Conservation (phyloP, 2,329 filamentous ascomycete genomes). For the Dactylellina drechsleri region DNA sequence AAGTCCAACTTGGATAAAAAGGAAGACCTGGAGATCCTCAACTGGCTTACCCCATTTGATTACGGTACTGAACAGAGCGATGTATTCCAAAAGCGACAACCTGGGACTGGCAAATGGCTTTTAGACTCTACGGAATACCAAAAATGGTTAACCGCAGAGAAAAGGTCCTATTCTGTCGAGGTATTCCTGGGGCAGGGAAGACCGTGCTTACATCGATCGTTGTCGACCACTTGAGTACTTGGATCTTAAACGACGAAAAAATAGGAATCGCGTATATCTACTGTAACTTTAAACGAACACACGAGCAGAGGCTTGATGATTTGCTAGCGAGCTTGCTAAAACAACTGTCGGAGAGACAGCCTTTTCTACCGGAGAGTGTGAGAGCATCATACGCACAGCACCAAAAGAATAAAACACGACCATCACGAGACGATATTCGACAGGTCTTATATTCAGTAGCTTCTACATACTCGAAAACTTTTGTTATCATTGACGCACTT, state of each 20-base stretch:
- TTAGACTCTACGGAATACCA: conserved; percentile 62
- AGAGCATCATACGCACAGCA: conserved; percentile 58
- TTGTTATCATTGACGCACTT: conserved; percentile 59
- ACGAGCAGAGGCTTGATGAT: conserved; percentile 61
- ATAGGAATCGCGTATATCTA: conserved; percentile 64
- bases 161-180: conserved; percentile 63
- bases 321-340: conserved; percentile 61
- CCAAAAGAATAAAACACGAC: neutral
- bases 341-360: conserved; percentile 59
- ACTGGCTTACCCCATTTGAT: conserved; percentile 28
- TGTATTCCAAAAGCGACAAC: conserved; percentile 6
- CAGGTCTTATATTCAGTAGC: neutral
- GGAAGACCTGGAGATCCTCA: conserved; percentile 14
- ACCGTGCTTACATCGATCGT: conserved; percentile 63
- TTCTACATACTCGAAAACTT: conserved; percentile 55
- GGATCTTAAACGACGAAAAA: neutral
- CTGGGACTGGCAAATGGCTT: conserved; percentile 62
- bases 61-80: conserved; percentile 14
- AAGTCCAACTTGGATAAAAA: neutral
- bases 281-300: conserved; percentile 62
- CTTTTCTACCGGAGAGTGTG: conserved; percentile 59
- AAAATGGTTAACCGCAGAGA: conserved; percentile 9
- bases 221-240: neutral
- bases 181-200: conserved; percentile 66
- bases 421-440: neutral